Evolutionary conservation across 2,329 filamentous ascomycete species (phyloP), one percentile per base, ranked within the genome.

Genomic region (Penicillium sp.): DNA sequence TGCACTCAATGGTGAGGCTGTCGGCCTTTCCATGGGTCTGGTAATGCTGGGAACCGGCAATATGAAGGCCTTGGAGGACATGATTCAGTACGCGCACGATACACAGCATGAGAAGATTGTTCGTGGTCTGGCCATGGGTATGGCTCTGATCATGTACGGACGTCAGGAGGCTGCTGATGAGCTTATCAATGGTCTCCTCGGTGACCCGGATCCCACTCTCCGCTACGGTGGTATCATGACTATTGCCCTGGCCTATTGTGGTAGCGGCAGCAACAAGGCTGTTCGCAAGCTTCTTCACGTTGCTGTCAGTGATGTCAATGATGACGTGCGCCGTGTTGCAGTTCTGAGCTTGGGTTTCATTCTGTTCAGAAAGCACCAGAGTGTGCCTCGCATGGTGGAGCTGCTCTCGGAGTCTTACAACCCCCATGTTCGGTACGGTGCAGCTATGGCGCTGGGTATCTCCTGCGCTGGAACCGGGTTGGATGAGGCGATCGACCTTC

Each of bases 91-190:
- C 73, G 93, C 95, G 4, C 95, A 97, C 73, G 95, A 99, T 69
- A 99, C 95, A 0, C 94, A 96, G 64, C 95, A 99, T 80, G 95
- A 99, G 82, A 99, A 99, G 85, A 98, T 96, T 73, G 93, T 99
- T 26, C 92, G 95, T 53, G 95, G 95, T 74, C 87, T 97, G 61
- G 94, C 95, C 35, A 86, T 99, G 68, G 95, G 95, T 61, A 98
- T 99, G 92, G 93, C 95, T 11, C 83, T 99, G 61, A 97, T 99
- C 81, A 98, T 98, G 94, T 99, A 95, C 71, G 93, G 90, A 52
- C 90, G 93, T 62, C 93, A 98, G 79, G 95, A 99, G 78, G 90
- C 90, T 65, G 95, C 95, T 13, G 95, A 99, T 77, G 91, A 95
- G 72, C 86, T 98, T 70, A 96, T 99, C 67, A 94, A 96, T 73